A percentile compares a stretch with the other conserved stretches of the same genome.
Conservation (phyloP, 805 yeast species). For the Starmera quercuum region DNA sequence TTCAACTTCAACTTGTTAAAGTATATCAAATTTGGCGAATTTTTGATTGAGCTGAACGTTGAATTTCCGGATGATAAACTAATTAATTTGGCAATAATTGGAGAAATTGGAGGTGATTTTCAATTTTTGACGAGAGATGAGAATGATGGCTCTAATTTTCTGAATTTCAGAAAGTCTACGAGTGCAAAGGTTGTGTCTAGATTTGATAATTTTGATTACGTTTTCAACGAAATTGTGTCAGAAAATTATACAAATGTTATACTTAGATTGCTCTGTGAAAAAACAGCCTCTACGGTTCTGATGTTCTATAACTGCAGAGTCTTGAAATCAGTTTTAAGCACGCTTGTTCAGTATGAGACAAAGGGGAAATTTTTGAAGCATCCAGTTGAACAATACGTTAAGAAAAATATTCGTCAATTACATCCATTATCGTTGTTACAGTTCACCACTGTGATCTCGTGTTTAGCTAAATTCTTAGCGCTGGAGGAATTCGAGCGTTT, state of each 20-base stretch:
- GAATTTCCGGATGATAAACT: conserved; percentile 10
- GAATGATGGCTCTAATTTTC: conserved; percentile 7
- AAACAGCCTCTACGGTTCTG: conserved; percentile 1
- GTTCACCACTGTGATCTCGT: conserved; percentile 25
- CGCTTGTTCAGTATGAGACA: conserved; percentile 23
- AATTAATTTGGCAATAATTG: conserved; percentile 23
- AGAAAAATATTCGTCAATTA: conserved; percentile 24
- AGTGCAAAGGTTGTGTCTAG: background rate
- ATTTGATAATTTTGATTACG: background rate
- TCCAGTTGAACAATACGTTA: conserved; percentile 23
- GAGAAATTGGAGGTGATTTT: conserved; percentile 31
- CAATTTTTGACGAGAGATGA: conserved; percentile 23
- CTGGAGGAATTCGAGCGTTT: conserved; percentile 37
- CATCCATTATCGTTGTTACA: conserved; percentile 16
- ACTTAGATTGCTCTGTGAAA: background rate
- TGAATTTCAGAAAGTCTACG: background rate
- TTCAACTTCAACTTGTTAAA: conserved; percentile 12
- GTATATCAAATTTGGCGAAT: conserved; percentile 17
- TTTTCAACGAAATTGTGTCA: background rate
- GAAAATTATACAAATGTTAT: background rate
- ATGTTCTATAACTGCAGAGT: conserved; percentile 26
- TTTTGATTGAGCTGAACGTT: conserved; percentile 16
- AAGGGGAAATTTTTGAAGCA: background rate
- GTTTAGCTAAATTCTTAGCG: conserved; percentile 27
- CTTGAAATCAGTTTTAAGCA: background rate